phyloP scores from a whole-genome alignment of 305 asterid species.

The Fraxinus sp. region DNA sequence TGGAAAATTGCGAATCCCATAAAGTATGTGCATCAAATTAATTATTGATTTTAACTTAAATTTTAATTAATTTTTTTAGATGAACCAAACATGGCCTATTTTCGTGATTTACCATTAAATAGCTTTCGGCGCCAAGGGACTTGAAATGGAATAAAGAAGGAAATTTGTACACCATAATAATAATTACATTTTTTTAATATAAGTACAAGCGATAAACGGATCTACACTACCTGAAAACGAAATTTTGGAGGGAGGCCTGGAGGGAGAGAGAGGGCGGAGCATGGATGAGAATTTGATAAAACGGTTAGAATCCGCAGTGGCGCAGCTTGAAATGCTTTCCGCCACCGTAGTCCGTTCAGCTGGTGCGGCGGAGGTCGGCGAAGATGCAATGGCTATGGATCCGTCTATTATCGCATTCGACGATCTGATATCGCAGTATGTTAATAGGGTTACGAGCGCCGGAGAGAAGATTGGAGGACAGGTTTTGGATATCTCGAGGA shows the following conservation, averaged over 20 bases:
- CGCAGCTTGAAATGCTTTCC: slow-evolving; percentile 76
- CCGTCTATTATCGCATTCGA: slow-evolving; percentile 82
- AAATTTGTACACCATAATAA: not conserved
- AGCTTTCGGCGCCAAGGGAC: not conserved
- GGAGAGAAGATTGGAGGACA: slow-evolving; percentile 90
- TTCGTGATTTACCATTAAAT: too few relatives aligned
- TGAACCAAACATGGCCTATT: not conserved
- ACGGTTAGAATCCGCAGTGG: slow-evolving; percentile 89
- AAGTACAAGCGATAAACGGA: not conserved
- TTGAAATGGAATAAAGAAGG: not conserved
- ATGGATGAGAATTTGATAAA: slow-evolving; percentile 76
- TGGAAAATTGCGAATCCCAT: not conserved
- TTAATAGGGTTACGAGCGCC: slow-evolving; percentile 54
- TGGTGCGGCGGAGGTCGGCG: slow-evolving; percentile 35
- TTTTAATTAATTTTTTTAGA: too few relatives aligned
- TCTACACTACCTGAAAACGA: not conserved
- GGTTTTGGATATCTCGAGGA: slow-evolving; percentile 66
- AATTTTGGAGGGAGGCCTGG: not conserved
- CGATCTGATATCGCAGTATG: slow-evolving; percentile 64
- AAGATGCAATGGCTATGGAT: slow-evolving; percentile 56
- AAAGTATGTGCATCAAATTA: not conserved
- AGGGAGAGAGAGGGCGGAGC: not conserved
- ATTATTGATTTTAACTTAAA: too few relatives aligned
- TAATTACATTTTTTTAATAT: too few relatives aligned
- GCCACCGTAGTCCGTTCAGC: slow-evolving; percentile 28